Evolutionary conservation across 1,139 yeast genomes (phyloP), one percentile per base, ranked within the genome.

Genomic region (Pneumocystis canis): DNA sequence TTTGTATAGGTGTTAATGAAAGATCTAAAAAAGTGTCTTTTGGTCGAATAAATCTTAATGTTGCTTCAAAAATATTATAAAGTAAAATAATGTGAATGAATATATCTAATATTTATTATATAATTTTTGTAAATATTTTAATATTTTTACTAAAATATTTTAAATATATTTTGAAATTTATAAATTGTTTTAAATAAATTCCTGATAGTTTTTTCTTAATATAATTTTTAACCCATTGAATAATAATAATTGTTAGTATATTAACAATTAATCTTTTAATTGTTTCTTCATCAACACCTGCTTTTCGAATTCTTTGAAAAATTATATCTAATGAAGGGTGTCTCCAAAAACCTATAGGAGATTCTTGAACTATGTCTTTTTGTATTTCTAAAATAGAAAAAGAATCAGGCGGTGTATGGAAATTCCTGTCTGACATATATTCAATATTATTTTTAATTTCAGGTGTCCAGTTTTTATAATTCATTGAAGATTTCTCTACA

Each of bases 1-100:
- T 35, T 30, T 57, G 59, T 39, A 39, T n/a, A 2, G 59, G 59
- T 30, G 59, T 57, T 57, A 57, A 57, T 30, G 59, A 35, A 35
- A 57, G 59, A 11, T 57, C 59, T 30, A 39, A 35, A 57, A 57
- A 57, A 11, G 40, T 57, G 30, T 57, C 59, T 30, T 39, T 35
- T 20, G 59, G 59, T 30, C 59, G 30, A 57, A 35, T 25, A 57
- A 57, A 28, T 20, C 59, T 35, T 5, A 35, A 4, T 9, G 35
- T 25, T 20, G 59, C 59, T 11, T 35, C 40, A 6, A 57, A 20
- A 39, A 57, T 16, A 57, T 57, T 57, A 20, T 35, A 57, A 35
- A 57, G 59, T 7, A 35, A 3, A 20, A 57, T 14, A 20, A 35
- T 4, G 9, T 57, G 37, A 18, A 57, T 20, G 14, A 39, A 20